These are phyloP conservation scores for Xylaria castorea DNA, from an alignment of 495 filamentous ascomycete genomes.

Conservation along the genomic window DNA sequence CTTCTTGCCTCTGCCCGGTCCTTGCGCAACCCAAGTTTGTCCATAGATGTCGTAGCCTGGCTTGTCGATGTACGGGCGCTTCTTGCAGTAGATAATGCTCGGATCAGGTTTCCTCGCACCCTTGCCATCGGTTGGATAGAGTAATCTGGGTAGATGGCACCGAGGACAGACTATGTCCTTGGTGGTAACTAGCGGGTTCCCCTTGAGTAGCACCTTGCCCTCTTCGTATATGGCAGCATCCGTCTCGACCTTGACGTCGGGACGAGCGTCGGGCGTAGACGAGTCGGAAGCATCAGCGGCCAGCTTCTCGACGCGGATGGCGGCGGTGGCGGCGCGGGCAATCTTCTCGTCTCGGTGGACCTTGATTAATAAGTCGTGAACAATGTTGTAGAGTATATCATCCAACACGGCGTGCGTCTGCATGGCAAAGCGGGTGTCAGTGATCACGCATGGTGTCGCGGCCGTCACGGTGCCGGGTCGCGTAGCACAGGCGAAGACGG, in stretches of 20 bases:
- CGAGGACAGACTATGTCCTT: slow-evolving; percentile 72
- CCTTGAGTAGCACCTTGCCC: slow-evolving; percentile 73
- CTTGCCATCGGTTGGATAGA: slow-evolving; percentile 68
- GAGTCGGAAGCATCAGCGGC: slow-evolving; percentile 61
- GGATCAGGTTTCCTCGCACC: slow-evolving; percentile 66
- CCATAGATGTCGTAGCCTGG: slow-evolving; percentile 84
- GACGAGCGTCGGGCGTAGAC: slow-evolving; percentile 48
- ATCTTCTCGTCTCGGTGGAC: slow-evolving; percentile 78
- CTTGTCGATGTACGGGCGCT: slow-evolving; percentile 73
- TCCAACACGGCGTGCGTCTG: slow-evolving; percentile 66
- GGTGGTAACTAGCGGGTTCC: slow-evolving; percentile 75
- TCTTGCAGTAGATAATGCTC: slow-evolving; percentile 75
- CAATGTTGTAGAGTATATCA: slow-evolving; percentile 73
- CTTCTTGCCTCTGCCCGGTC: slow-evolving; percentile 63
- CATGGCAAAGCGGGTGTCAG: slow-evolving; percentile 23
- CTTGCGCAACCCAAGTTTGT: slow-evolving; percentile 67
- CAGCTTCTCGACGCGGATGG: slow-evolving; percentile 72
- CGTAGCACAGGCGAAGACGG: slow-evolving; percentile 22
- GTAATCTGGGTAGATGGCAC: slow-evolving; percentile 68
- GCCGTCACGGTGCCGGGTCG: slow-evolving; percentile 24
- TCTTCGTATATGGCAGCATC: slow-evolving; percentile 75
- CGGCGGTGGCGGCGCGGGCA: slow-evolving; percentile 73
- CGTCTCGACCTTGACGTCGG: slow-evolving; percentile 67
- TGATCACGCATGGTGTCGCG: slow-evolving; percentile 25
- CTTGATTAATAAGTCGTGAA: slow-evolving; percentile 73